A percentile compares a stretch with the other conserved stretches of the same genome.
These are phyloP conservation scores for Penicilliopsis zonata DNA, from an alignment of 495 filamentous ascomycete genomes.

Conservation along the genomic window DNA sequence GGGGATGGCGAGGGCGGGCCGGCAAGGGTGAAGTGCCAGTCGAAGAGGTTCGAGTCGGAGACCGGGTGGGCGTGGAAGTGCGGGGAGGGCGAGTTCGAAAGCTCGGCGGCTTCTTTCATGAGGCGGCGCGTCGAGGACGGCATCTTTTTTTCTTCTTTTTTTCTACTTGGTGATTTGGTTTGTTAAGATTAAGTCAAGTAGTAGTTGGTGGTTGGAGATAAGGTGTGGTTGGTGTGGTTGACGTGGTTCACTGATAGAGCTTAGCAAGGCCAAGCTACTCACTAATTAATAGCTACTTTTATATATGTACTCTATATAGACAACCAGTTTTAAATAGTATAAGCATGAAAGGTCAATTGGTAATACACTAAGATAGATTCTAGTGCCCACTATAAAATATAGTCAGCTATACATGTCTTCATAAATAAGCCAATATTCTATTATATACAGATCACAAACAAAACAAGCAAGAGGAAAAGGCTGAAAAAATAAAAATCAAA, in stretches of 20 bases:
- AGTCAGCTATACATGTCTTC: neutral
- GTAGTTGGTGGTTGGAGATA: too few relatives aligned
- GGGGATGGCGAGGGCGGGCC: constrained; percentile 74
- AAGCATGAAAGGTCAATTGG: too few relatives aligned
- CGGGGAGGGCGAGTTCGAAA: constrained; percentile 61
- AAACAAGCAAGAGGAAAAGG: constrained; percentile 3
- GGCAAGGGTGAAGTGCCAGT: constrained; percentile 98
- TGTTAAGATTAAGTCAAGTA: too few relatives aligned
- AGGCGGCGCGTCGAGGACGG: constrained; percentile 36
- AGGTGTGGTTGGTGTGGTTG: too few relatives aligned
- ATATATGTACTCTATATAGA: too few relatives aligned
- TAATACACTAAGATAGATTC: too few relatives aligned
- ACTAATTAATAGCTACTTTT: too few relatives aligned
- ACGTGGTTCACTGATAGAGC: too few relatives aligned
- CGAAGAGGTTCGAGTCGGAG: constrained; percentile 75
- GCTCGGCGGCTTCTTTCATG: constrained; percentile 71
- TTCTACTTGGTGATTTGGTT: too few relatives aligned
- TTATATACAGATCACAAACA: constrained; percentile 1
- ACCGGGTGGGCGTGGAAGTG: constrained; percentile 75
- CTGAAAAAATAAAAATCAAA: constrained; percentile 5
- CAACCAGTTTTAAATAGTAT: too few relatives aligned
- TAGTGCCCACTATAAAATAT: neutral
- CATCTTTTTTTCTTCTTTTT: constrained; percentile 2
- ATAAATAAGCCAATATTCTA: neutral
- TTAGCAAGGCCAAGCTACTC: too few relatives aligned